These are phyloP conservation scores for Eucalyptus tenuipes DNA, from an alignment of 345 rosid species.

Conservation along the genomic window DNA sequence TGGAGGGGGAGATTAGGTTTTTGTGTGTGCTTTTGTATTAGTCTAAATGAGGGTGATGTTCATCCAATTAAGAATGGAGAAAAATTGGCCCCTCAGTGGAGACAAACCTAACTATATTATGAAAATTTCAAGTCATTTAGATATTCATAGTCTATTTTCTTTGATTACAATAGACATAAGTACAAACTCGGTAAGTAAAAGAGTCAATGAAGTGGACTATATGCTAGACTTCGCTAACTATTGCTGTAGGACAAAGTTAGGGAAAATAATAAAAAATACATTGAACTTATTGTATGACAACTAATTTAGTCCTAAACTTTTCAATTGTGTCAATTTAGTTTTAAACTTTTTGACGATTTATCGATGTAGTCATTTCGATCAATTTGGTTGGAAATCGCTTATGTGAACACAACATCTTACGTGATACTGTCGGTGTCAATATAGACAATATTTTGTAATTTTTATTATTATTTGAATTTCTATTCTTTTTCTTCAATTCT, in stretches of 20 bases:
- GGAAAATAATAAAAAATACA: too few species aligned
- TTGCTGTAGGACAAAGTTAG: too few species aligned
- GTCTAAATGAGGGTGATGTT: not conserved
- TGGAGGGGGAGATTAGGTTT: not conserved
- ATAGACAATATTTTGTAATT: too few species aligned
- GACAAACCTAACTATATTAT: not conserved
- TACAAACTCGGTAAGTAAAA: not conserved
- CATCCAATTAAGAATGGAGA: not conserved
- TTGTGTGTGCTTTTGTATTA: not conserved
- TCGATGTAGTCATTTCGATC: too few species aligned
- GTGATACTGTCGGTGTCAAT: rapidly evolving
- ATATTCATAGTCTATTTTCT: not conserved
- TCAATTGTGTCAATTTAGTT: too few species aligned
- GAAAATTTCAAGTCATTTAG: not conserved
- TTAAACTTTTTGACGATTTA: rapidly evolving
- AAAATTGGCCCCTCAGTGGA: not conserved
- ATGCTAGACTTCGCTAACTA: too few species aligned
- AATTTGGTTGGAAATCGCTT: too few species aligned
- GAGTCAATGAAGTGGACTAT: not conserved
- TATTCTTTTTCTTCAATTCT: too few species aligned
- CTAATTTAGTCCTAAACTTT: rapidly evolving
- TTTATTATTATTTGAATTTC: too few species aligned
- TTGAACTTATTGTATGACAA: too few species aligned
- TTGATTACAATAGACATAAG: not conserved
- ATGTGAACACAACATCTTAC: too few species aligned